phyloP scores from a whole-genome alignment of 345 rosid species.

The Gossypium ekmanianum region DNA sequence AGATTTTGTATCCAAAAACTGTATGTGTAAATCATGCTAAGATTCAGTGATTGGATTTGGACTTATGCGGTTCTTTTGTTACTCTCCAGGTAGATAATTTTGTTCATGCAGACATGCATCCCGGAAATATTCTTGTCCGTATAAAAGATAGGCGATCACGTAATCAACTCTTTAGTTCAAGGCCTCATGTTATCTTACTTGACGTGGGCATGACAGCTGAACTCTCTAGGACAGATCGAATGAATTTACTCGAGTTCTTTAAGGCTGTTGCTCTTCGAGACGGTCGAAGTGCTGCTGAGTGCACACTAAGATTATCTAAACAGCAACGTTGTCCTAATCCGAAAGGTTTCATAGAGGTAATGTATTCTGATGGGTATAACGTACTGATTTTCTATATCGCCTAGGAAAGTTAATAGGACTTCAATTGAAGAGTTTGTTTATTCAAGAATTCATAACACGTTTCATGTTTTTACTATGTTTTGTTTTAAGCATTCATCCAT shows the following conservation, averaged over 20 bases:
- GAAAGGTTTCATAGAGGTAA: conserved; percentile 56
- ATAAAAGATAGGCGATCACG: conserved; percentile 43
- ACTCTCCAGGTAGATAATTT: conserved; percentile 67
- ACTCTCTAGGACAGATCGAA: conserved; percentile 55
- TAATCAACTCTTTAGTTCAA: conserved; percentile 50
- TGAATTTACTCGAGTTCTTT: conserved; percentile 62
- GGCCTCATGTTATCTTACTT: conserved; percentile 72
- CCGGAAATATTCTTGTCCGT: conserved; percentile 75
- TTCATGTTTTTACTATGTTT: not conserved
- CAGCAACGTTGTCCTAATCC: conserved; percentile 68
- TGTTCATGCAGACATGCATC: conserved; percentile 86
- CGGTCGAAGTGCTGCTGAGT: conserved; percentile 71
- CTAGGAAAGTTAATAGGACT: not conserved
- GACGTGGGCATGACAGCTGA: conserved; percentile 90
- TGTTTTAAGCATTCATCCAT: not conserved
- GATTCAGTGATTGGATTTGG: not conserved
- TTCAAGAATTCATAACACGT: not conserved
- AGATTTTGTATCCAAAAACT: not conserved
- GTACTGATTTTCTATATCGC: not conserved
- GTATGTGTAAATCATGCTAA: not conserved
- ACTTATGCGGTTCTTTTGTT: not conserved
- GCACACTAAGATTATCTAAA: conserved; percentile 57
- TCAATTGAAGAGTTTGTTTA: conserved; percentile 5
- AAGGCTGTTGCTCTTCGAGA: conserved; percentile 68
- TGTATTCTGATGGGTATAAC: conserved; percentile 1